A percentile compares a stretch with the other conserved stretches of the same genome.
Conservation (phyloP, 2,329 filamentous ascomycete genomes). For the Aspergillus brasiliensis region DNA sequence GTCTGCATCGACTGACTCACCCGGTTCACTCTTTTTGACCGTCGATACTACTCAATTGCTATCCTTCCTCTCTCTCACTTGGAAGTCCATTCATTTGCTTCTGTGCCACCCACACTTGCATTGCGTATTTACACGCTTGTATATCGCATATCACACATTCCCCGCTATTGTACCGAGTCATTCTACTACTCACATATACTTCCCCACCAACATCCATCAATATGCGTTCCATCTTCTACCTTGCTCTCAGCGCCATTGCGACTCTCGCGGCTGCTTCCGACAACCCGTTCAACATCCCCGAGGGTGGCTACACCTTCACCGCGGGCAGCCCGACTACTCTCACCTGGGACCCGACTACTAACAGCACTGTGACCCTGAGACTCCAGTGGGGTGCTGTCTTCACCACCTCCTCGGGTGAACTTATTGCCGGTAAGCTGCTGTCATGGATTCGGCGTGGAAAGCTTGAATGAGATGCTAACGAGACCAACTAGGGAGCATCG, state of each 20-base stretch:
- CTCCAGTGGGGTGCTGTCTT: constrained; percentile 49
- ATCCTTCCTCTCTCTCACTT: neutral
- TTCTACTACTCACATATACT: constrained; percentile 1
- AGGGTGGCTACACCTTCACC: constrained; percentile 45
- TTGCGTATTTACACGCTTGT: neutral
- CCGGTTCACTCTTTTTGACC: constrained; percentile 10
- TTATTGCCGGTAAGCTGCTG: constrained; percentile 46
- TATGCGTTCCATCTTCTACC: constrained; percentile 50
- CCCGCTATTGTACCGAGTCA: constrained; percentile 9
- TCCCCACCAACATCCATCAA: constrained; percentile 23
- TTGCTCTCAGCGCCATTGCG: constrained; percentile 49
- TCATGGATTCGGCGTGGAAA: neutral
- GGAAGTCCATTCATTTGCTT: neutral
- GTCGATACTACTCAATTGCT: too few species aligned
- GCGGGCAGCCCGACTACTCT: constrained; percentile 51
- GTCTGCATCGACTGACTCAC: neutral
- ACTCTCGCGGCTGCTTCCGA: constrained; percentile 45
- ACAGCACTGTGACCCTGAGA: constrained; percentile 55
- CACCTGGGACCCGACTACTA: constrained; percentile 53
- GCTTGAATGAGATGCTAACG: constrained; percentile 10
- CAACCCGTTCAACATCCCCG: constrained; percentile 54
- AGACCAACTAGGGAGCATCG: constrained; percentile 43
- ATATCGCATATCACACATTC: constrained; percentile 4
- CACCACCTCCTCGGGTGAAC: constrained; percentile 44
- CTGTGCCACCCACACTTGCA: neutral